Base-by-base conservation (phyloP, 306 rosid genomes). In the Glycine tomentella region DNA sequence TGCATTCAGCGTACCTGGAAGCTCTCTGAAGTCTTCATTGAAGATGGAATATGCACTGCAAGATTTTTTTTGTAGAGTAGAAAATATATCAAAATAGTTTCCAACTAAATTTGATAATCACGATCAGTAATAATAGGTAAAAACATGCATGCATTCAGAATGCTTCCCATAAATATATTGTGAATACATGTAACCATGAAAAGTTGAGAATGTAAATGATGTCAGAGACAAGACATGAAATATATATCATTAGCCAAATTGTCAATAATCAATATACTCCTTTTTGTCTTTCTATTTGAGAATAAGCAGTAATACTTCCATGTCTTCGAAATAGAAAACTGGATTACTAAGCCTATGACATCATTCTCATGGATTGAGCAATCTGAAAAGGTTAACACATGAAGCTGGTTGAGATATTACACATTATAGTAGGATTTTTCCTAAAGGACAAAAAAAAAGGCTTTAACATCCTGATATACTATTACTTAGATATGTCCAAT, bases 11-110 rank as follows among this genome's bases (percentile, higher is more conserved):
- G 97, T 93, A 63, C 98, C 94, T 0, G 97, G 99, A 81, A 95
- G 97, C 90, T 95, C 98, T 86, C 89, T 90, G 69, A 93, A 95
- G 85, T 90, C 94, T 91, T 95, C 98, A 77, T 93, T 93, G 92
- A 93, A 93, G 81, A 95, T 92, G 17, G 98, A 95, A 86, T 95
- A 95, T 38, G 98, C 98, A 85, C 98, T 91, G 94, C 83, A 87
- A 76, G 69, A 4, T 38, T 38, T 38, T n/a, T 9, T 36, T 65
- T 64, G 75, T 34, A 75, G 45, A 64, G 48, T 5, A 48, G 42
- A 75, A 56, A 61, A 40, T 50, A 58, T 9, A 55, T 20, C 25
- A 78, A 15, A 64, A 42, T 14, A 44, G 65, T 80, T 45, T 71
- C 59, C 34, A 76, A 25, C 65, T 70, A 63, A 61, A 82, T 50